A percentile compares a stretch with the other conserved stretches of the same genome.
These are phyloP conservation scores for Neonectria coccinea DNA, from an alignment of 2,329 filamentous ascomycete species.

Conservation along the genomic window DNA sequence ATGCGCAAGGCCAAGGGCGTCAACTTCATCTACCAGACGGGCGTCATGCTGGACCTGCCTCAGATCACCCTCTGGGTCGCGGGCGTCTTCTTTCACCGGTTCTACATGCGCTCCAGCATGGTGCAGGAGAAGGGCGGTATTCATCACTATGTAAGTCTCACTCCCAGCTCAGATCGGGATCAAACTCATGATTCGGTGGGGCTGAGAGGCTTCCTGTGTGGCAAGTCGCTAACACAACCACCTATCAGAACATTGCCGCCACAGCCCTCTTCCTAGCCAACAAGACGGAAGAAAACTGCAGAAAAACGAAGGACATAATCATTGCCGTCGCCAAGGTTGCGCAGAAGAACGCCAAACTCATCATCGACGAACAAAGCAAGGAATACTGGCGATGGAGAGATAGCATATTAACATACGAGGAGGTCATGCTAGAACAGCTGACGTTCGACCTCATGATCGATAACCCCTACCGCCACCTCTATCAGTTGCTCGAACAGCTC, in stretches of 20 bases:
- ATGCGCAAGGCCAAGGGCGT: conserved; percentile 88
- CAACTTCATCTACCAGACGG: conserved; percentile 96
- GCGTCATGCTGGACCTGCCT: conserved; percentile 90
- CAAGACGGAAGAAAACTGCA: conserved; percentile 96
- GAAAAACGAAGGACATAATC: conserved; percentile 95
- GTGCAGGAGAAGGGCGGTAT: conserved; percentile 80
- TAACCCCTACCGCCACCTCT: conserved; percentile 87
- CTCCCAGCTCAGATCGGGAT: conserved; percentile 1
- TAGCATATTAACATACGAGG: conserved; percentile 91
- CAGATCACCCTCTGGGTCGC: conserved; percentile 94
- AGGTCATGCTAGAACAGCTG: conserved; percentile 88
- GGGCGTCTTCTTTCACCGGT: conserved; percentile 93
- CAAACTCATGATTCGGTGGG: conserved; percentile 7
- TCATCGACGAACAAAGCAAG: conserved; percentile 96
- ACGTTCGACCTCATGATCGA: conserved; percentile 95
- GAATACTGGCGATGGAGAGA: conserved; percentile 99
- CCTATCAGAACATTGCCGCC: conserved; percentile 79
- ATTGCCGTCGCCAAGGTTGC: conserved; percentile 94
- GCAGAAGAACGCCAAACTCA: conserved; percentile 89
- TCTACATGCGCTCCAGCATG: conserved; percentile 91
- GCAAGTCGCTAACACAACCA: conserved; percentile 29
- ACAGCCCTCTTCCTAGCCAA: conserved; percentile 94
- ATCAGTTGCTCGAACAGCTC: conserved; percentile 81
- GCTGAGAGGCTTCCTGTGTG: conserved; percentile 3
- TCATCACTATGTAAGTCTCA: conserved; percentile 83